phyloP scores from a whole-genome alignment of 305 asterid species.

The Fraxinus angustifolia region DNA sequence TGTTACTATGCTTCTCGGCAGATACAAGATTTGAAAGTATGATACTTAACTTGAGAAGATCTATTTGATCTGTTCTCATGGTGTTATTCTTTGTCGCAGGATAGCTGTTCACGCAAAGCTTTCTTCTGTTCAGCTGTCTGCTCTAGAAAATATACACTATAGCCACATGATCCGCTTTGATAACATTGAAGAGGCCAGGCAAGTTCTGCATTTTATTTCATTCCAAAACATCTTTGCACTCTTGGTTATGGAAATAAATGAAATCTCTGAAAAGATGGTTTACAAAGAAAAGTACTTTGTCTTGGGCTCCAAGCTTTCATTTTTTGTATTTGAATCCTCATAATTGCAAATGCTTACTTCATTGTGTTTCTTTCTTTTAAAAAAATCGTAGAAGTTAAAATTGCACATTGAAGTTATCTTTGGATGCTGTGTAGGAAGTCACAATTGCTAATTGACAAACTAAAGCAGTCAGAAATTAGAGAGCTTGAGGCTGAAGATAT shows the following conservation, averaged over 20 bases:
- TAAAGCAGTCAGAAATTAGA: conserved; percentile 46
- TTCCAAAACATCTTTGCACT: conserved; percentile 14
- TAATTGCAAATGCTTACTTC: conserved; percentile 8
- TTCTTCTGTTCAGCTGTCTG: conserved; percentile 64
- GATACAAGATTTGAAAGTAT: background rate
- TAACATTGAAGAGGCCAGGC: conserved; percentile 84
- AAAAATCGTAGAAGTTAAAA: background rate
- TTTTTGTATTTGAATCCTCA: conserved; percentile 8
- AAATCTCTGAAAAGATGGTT: background rate
- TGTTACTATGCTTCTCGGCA: background rate
- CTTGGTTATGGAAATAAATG: conserved; percentile 8
- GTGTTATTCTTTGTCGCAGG: conserved; percentile 42
- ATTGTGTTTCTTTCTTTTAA: background rate
- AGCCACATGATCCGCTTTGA: conserved; percentile 95
- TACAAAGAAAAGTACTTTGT: conserved; percentile 4
- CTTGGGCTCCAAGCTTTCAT: conserved; percentile 5
- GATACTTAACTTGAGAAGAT: conserved; percentile 7
- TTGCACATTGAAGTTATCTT: conserved; percentile 14
- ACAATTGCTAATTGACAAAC: conserved; percentile 53
- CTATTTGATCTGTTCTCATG: conserved; percentile 22
- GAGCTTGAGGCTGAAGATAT: conserved; percentile 41
- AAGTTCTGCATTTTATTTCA: conserved; percentile 18
- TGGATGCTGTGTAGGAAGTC: conserved; percentile 54
- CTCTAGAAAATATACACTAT: conserved; percentile 93
- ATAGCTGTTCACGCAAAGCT: conserved; percentile 64